phyloP scores from a whole-genome alignment of 2,329 filamentous ascomycete genomes.

The Dendryphion nanum region DNA sequence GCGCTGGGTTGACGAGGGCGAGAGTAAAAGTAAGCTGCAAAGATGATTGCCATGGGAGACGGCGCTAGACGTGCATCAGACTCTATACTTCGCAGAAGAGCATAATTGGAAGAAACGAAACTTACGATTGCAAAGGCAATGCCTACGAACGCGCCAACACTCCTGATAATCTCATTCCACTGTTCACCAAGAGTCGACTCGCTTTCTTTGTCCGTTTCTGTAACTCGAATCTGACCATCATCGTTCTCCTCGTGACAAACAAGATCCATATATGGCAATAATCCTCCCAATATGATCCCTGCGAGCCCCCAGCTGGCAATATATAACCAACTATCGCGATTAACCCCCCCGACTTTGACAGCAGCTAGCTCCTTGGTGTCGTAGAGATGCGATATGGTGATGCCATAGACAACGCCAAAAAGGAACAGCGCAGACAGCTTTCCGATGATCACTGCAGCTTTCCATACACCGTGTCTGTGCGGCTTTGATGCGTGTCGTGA shows the following conservation, averaged over 20 bases:
- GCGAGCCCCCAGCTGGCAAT: conserved; percentile 78
- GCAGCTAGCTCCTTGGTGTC: conserved; percentile 64
- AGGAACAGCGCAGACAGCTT: conserved; percentile 68
- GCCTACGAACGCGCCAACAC: conserved; percentile 69
- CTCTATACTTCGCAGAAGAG: background rate
- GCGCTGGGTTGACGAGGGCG: conserved; percentile 83
- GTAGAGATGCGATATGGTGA: conserved; percentile 77
- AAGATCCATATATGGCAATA: conserved; percentile 81
- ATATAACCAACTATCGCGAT: conserved; percentile 63
- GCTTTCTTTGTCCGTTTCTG: conserved; percentile 30
- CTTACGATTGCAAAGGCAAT: conserved; percentile 81
- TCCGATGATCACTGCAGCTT: conserved; percentile 54
- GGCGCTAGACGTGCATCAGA: conserved; percentile 58
- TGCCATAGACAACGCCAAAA: conserved; percentile 79
- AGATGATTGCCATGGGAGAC: conserved; percentile 89
- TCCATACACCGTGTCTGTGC: conserved; percentile 20
- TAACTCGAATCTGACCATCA: conserved; percentile 1
- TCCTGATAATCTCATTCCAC: conserved; percentile 72
- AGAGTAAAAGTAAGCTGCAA: conserved; percentile 90
- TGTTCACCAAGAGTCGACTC: conserved; percentile 54
- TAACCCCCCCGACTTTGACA: conserved; percentile 58
- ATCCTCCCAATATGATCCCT: conserved; percentile 72
- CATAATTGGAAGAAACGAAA: conserved; percentile 16
- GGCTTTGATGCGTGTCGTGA: conserved; percentile 8
- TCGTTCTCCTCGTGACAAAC: conserved; percentile 59